Evolutionary conservation across 2,329 filamentous ascomycete species (phyloP), one percentile per base, ranked within the genome.

Genomic region (Microsporum ferrugineum): DNA sequence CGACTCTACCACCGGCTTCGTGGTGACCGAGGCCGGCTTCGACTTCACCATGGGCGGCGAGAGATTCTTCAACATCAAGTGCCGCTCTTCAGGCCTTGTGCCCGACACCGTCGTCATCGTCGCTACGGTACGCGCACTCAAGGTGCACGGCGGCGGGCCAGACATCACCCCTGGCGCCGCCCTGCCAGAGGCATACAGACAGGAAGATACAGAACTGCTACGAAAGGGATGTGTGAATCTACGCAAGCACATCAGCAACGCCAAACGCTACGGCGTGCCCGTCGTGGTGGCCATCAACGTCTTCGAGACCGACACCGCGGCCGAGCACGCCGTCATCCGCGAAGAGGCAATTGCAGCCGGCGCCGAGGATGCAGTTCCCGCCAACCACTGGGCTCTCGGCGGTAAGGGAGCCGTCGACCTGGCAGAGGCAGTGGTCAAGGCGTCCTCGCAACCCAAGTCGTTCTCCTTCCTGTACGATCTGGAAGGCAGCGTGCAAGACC

Each of bases 11-110:
- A 84, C 88, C 34, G 94, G 94, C 7, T 97, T 94, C 69, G 92
- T 96, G 27, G 86, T 99, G 41, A 99, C 94, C 1, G 94, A 99
- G 76, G 92, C 94, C 59, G 94, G 94, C 7, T 99, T 99, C 75
- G 94, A 99, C 76, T 99, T 99, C 78, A 97, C 94, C 69, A 99
- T 99, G 94, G 94, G 94, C 66, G 94, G 94, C 65, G 94, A 99
- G 82, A 88, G 94, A 59, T 99, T 99, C 82, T 97, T 99, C 85
- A 97, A 99, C 80, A 97, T 99, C 81, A 99, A 99, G 82, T 97
- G 94, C 79, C 88, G 94, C 63, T 88, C 91, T 7, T 96, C 92
- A 4, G 92, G 92, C 29, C 86, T 99, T 53, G 84, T 90, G 1
- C 94, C 94, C 1, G 94, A 99, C 70, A 89, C 91, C 1, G 91